Evolutionary conservation across 73 alveolate genomes (phyloP), one percentile per base, ranked within the genome.

Genomic region (Symbiodinium pilosum): DNA sequence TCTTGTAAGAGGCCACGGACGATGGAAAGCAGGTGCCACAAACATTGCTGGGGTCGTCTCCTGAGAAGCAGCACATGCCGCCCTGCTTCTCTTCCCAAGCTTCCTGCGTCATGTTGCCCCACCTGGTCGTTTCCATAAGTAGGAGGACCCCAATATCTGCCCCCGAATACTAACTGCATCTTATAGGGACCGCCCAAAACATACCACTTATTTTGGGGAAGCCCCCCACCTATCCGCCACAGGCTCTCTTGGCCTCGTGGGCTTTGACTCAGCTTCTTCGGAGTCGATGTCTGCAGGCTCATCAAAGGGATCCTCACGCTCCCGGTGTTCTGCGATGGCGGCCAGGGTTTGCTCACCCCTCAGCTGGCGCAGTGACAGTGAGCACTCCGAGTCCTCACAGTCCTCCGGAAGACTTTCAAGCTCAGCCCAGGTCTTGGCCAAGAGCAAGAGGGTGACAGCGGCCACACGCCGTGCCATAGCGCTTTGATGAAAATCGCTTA

Each of bases 361-460:
- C 75, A 91, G 88, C 97, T 91, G 97, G 16, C 97, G 97, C 88
- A 91, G 52, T 38, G 97, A 91, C 87, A 91, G 40, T 40, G 88
- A 85, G 40, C 59, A 14, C 71, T 84, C 92, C 54, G 77, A 41
- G 81, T n/a, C 94, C 30, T 64, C 87, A 44, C 95, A 89, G 95
- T 44, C 34, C 69, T 59, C 86, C 51, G 81, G 94, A 56, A 34
- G 56, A 3, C 34, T n/a, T 64, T 34, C 30, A 18, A 64, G 81
- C 81, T 64, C 81, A 64, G 81, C 24, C 34, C 38, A 26, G 30
- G 81, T 38, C 81, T 34, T 18, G 9, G 81, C 81, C 81, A 64
- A 26, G 30, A 54, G 34, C 81, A 64, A 64, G 38, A 28, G 38
- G 81, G 38, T n/a, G 81, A 64, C 3, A 14, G 38, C 81, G 38